Evolutionary conservation across 441 rosid genomes (phyloP), one percentile per base, ranked within the genome.

Genomic region (Euphorbia schlechtendalii): DNA sequence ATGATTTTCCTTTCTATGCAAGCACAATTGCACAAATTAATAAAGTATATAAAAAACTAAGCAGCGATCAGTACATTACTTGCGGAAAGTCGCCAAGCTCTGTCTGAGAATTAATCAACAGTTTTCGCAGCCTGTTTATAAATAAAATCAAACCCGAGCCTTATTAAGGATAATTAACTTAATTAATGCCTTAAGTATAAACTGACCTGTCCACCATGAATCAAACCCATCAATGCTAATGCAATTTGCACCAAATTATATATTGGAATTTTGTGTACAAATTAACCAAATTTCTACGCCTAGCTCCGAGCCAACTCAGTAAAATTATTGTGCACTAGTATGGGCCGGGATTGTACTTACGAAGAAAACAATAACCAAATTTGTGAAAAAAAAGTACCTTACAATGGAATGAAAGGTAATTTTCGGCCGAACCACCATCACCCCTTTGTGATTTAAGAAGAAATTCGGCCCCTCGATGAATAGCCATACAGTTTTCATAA

Each of bases 371-470:
- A n/a, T n/a, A n/a, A n/a, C n/a, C n/a, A n/a, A n/a, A n/a, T n/a
- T 3, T 3, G 9, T 3, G 9, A 3, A 36, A 3, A 3, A 3
- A 36, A 36, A 3, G 0, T 20, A 59, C 63, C 63, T 59, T 59
- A 8, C 22, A 4, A 40, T 49, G 63, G 69, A 83, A 79, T n/a
- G 86, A 81, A 61, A 69, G 76, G 30, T 67, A 81, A 70, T 80
- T 81, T 72, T 83, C 88, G 61, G 84, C 85, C 88, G 85, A 83
- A 0, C 88, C 88, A 15, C 88, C 88, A 69, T 79, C 70, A 4
- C 74, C 76, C 61, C 56, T 65, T 46, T 83, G 88, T 34, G 56
- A 9, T 25, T 34, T 30, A 7, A 81, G 71, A 21, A 83, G 76
- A 69, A 83, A 83, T 0, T 74, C 65, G 22, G 76, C 80, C 1